These are phyloP conservation scores for Rhizopogon vinicolor DNA, from an alignment of 768 basidiomycete genomes.

Conservation along the genomic window DNA sequence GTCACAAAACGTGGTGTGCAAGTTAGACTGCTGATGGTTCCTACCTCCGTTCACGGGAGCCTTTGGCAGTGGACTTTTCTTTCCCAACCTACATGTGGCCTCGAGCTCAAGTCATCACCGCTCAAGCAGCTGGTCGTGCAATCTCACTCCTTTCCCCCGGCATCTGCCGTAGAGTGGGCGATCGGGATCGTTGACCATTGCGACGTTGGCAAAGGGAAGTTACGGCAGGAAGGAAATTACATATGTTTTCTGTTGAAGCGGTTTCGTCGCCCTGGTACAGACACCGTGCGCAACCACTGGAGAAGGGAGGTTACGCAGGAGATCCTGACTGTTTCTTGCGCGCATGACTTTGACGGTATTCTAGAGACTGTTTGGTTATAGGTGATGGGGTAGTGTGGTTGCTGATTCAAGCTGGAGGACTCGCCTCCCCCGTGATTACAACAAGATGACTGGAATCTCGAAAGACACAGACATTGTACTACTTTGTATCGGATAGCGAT, in stretches of 20 bases:
- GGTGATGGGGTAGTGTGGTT: background rate
- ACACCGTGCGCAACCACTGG: background rate
- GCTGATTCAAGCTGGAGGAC: background rate
- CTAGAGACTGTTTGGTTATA: background rate
- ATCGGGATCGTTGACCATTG: slow-evolving; percentile 1
- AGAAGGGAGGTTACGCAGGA: background rate
- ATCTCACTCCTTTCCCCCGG: background rate
- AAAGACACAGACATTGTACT: no score
- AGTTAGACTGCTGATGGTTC: background rate
- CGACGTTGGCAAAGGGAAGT: background rate
- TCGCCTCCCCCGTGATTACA: no score
- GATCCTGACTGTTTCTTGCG: background rate
- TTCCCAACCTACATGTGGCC: background rate
- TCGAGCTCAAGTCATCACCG: background rate
- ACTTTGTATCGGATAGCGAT: no score
- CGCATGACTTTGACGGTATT: background rate
- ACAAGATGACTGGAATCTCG: no score
- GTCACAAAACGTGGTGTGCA: slow-evolving; percentile 5
- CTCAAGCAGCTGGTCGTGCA: background rate
- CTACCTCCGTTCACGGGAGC: background rate
- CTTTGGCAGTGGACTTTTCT: slow-evolving; percentile 1
- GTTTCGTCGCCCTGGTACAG: background rate
- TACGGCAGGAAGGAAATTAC: background rate
- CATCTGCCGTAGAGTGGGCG: slow-evolving; percentile 1
- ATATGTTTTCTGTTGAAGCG: slow-evolving; percentile 1